phyloP scores from a whole-genome alignment of 768 basidiomycete genomes.

The Agaricus subrufescens region DNA sequence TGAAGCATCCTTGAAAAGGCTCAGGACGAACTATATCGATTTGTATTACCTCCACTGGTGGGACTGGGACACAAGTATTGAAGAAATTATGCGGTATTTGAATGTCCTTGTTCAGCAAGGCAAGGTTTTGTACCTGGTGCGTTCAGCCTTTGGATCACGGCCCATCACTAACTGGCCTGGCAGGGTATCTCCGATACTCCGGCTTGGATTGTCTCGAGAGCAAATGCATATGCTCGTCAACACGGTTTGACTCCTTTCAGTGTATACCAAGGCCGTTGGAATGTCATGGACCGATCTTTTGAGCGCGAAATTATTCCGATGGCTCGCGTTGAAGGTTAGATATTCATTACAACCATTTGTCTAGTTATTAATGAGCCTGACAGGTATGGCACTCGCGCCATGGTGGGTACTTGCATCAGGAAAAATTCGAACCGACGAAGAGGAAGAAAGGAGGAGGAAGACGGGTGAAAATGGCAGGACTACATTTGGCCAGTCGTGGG shows the following conservation, averaged over 20 bases:
- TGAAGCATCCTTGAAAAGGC: constrained; percentile 33
- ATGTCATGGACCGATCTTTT: constrained; percentile 38
- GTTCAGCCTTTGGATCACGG: neutral
- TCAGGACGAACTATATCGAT: constrained; percentile 33
- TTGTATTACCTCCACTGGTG: constrained; percentile 37
- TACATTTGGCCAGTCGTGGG: constrained; percentile 30
- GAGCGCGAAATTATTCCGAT: constrained; percentile 52
- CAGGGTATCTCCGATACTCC: constrained; percentile 39
- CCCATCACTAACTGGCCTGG: neutral
- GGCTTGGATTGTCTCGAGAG: constrained; percentile 44
- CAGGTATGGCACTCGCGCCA: constrained; percentile 26
- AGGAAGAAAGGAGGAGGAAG: constrained; percentile 21
- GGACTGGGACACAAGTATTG: constrained; percentile 46
- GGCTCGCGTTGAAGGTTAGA: constrained; percentile 34
- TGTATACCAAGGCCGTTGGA: constrained; percentile 49
- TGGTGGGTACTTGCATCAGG: constrained; percentile 28
- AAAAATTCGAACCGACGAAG: constrained; percentile 50
- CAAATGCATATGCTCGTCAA: constrained; percentile 45
- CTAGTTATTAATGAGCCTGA: too few species aligned
- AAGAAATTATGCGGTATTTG: constrained; percentile 52
- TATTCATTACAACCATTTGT: too few species aligned
- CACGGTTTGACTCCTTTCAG: constrained; percentile 47
- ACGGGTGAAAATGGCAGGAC: constrained; percentile 31
- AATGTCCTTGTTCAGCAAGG: constrained; percentile 46
- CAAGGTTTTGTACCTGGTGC: constrained; percentile 43